A percentile compares a stretch with the other conserved stretches of the same genome.
These are phyloP conservation scores for Cucurbita moschata DNA, from an alignment of 306 rosid genomes.

Conservation along the genomic window DNA sequence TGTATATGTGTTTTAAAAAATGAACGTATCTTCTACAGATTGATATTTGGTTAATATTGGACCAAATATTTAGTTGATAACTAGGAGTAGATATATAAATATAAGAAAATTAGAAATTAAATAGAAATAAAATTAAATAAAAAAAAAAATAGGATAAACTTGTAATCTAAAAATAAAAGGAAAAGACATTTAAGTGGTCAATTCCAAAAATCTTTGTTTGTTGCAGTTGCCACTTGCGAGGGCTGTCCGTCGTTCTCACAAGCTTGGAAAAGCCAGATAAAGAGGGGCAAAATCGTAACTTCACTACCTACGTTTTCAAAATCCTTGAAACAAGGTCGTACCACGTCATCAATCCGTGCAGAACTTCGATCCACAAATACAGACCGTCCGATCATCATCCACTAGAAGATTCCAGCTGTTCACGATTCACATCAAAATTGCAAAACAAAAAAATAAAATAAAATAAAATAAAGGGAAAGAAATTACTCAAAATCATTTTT, in stretches of 20 bases:
- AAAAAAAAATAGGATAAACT: not conserved
- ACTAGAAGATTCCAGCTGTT: constrained; percentile 30
- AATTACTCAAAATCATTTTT: constrained; percentile 14
- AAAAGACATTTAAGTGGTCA: not conserved
- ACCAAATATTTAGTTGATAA: too few species aligned
- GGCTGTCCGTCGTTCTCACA: not conserved
- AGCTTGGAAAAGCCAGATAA: not conserved
- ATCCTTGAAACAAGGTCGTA: not conserved
- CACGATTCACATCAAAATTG: constrained; percentile 3
- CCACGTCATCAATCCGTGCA: constrained; percentile 57
- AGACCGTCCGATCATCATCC: constrained; percentile 24
- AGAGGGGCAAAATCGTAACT: not conserved
- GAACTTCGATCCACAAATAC: not conserved
- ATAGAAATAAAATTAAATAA: too few species aligned
- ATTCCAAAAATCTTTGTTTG: not conserved
- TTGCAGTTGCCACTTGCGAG: not conserved
- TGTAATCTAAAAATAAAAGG: too few species aligned
- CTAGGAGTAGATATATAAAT: too few species aligned
- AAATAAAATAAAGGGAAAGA: constrained; percentile 1
- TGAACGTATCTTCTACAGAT: too few species aligned
- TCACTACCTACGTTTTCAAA: not conserved
- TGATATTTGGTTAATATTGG: too few species aligned
- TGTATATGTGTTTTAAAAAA: too few species aligned
- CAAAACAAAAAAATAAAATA: constrained; percentile 4
- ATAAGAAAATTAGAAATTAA: too few species aligned